Conservation (phyloP, 164 flowering plant species). For the Stephania cephalantha region DNA sequence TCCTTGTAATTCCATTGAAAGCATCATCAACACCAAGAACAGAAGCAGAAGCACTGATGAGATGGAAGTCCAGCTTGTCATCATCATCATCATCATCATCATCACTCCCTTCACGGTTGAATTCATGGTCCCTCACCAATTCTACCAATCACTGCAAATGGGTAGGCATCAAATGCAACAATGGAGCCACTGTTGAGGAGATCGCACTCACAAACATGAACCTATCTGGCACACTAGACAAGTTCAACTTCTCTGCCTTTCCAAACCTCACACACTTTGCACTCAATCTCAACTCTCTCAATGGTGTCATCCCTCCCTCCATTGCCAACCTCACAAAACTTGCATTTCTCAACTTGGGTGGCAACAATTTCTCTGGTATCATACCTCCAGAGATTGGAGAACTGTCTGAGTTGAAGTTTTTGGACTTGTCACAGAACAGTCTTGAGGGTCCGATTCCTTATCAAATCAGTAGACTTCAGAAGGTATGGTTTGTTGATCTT, state of each 20-base stretch:
- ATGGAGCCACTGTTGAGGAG: slow-evolving; percentile 9
- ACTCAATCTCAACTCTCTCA: slow-evolving; percentile 29
- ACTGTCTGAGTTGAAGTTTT: slow-evolving; percentile 18
- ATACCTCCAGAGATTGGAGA: slow-evolving; percentile 31
- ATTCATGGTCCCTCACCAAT: slow-evolving; percentile 32
- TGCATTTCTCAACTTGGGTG: slow-evolving; percentile 30
- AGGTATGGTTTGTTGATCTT: slow-evolving; percentile 27
- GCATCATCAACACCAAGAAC: slow-evolving; percentile 13
- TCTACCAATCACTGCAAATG: slow-evolving; percentile 30
- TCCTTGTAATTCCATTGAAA: slow-evolving; percentile 4
- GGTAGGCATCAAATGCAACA: slow-evolving; percentile 35
- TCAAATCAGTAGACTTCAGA: slow-evolving; percentile 32
- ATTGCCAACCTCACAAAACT: slow-evolving; percentile 30
- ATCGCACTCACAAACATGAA: slow-evolving; percentile 15
- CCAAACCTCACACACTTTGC: slow-evolving; percentile 29
- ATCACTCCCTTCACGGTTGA: slow-evolving; percentile 10
- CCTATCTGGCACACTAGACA: slow-evolving; percentile 28
- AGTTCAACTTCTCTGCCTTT: slow-evolving; percentile 30
- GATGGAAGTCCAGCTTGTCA: slow-evolving; percentile 28
- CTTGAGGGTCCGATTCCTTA: slow-evolving; percentile 35
- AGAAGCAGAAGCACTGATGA: slow-evolving; percentile 34
- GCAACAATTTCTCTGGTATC: slow-evolving; percentile 21
- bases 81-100: neutral
- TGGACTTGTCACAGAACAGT: slow-evolving; percentile 24
- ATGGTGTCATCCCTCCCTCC: slow-evolving; percentile 28